Base-by-base conservation (phyloP, 768 basidiomycete species). In the Leccinum barrowsii region DNA sequence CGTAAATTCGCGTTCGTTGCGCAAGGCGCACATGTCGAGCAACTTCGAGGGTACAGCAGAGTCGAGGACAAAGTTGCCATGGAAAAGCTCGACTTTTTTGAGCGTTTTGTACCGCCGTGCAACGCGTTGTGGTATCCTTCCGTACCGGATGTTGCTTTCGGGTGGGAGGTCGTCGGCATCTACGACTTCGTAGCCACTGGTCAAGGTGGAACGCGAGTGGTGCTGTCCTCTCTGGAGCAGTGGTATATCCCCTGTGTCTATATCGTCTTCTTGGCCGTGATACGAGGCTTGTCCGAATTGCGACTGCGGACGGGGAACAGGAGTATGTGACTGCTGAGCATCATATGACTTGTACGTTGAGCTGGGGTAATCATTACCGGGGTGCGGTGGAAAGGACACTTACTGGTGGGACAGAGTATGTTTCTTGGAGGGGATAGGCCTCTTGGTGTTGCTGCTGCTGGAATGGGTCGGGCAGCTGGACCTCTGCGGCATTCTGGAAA, bases 61-160 rank as follows among this genome's bases (percentile, higher is more conserved):
- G 75, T 98, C 94, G 35, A 95, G 77, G 11, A 98, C 92, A 50
- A 97, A 87, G 73, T 98, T 97, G 7, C 96, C 96, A 60, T 92
- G 89, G 74, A 92, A 94, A 13, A 98, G 79, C 83, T 90, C 90
- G 64, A 96, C 90, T 69, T 85, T 86, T 78, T 97, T 98, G 71
- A 94, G 85, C 0, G 95, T 98, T 80, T 95, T 96, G 78, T 94
- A 86, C 53, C 95, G 77, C 50, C 96, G 76, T 0, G 93, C 89
- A 1, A 97, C 90, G 22, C 94, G 81, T 68, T 94, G 92, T 0
- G 96, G 95, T 58, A 97, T 94, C 11, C 87, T 78, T 0, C 96
- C 95, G 69, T 96, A 98, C 19, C 92, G 80, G 57, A 91, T 90
- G 60, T 89, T 87, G 66, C 67, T 81, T 50, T 79, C 79, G n/a